phyloP scores from a whole-genome alignment of 2,329 filamentous ascomycete species.

The Microdochium paspali region DNA sequence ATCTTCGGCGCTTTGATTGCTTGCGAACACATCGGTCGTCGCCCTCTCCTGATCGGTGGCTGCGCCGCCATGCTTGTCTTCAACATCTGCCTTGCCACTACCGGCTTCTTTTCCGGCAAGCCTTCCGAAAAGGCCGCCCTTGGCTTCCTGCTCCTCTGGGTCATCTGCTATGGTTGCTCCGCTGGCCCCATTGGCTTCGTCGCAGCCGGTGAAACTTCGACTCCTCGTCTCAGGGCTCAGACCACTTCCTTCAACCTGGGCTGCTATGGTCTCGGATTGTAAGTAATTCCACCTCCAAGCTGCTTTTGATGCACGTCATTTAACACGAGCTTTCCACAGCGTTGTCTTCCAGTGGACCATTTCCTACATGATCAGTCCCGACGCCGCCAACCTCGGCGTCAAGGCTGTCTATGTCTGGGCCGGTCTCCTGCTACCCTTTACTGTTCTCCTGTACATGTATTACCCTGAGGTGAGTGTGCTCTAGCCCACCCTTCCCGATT shows the following conservation, averaged over 20 bases:
- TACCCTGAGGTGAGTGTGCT: background rate
- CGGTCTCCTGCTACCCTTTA: background rate
- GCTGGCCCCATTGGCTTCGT: background rate
- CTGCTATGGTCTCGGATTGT: background rate
- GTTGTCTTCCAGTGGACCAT: conserved; percentile 1
- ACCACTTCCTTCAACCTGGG: background rate
- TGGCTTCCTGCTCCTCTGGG: background rate
- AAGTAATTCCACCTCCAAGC: background rate
- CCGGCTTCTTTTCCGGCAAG: background rate
- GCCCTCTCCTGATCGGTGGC: background rate
- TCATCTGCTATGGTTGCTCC: background rate
- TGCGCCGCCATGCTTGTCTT: background rate
- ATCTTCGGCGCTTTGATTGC: background rate
- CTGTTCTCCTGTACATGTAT: background rate
- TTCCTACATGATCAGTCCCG: background rate
- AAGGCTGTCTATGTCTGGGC: conserved; percentile 13
- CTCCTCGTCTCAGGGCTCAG: background rate
- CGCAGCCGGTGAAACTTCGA: background rate
- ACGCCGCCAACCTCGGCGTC: conserved; percentile 4
- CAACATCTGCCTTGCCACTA: background rate
- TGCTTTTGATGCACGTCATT: background rate
- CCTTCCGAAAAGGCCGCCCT: background rate
- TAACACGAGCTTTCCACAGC: background rate
- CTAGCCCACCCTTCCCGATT: background rate
- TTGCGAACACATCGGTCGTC: background rate